Conservation (phyloP, 1,284 basidiomycete genomes). For the Cutaneotrichosporon sp. region DNA sequence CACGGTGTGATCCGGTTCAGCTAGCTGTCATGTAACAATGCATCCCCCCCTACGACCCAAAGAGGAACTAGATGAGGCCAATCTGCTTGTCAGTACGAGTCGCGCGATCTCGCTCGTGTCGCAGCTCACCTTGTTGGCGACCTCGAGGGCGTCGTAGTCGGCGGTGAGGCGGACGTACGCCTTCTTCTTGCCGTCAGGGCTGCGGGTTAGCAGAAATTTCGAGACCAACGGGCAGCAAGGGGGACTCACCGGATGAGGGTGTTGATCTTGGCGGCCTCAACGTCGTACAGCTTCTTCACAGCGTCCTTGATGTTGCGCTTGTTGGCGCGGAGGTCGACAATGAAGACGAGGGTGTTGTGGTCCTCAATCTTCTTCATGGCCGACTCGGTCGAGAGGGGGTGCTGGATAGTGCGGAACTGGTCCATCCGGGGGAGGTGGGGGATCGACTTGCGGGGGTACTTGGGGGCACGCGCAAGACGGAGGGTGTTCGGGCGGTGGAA, state of each 20-base stretch:
- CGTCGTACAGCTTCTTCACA: conserved; percentile 98
- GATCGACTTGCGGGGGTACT: conserved; percentile 92
- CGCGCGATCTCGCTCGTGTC: not conserved
- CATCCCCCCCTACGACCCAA: conserved; percentile 27
- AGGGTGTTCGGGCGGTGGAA: conserved; percentile 99
- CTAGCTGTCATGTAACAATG: conserved; percentile 24
- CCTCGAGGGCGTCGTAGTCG: conserved; percentile 96
- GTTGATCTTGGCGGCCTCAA: conserved; percentile 94
- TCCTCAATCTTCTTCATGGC: conserved; percentile 93
- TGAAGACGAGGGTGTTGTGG: conserved; percentile 98
- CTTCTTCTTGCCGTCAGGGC: conserved; percentile 99
- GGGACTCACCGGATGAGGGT: conserved; percentile 85
- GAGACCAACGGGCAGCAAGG: too few relatives aligned
- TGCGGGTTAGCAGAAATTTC: conserved; percentile 42
- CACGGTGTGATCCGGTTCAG: not conserved
- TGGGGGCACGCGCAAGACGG: conserved; percentile 76
- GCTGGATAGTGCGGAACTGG: conserved; percentile 91
- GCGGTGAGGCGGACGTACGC: conserved; percentile 93
- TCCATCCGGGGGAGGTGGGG: conserved; percentile 97
- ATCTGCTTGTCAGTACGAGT: conserved; percentile 38
- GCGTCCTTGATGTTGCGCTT: conserved; percentile 99
- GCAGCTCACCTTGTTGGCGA: conserved; percentile 92
- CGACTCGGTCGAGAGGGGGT: conserved; percentile 62
- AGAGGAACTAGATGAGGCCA: conserved; percentile 54
- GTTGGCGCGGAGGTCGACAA: conserved; percentile 93